These are phyloP conservation scores for Dactylellina sp. DNA, from an alignment of 2,329 filamentous ascomycete species.

Conservation along the genomic window DNA sequence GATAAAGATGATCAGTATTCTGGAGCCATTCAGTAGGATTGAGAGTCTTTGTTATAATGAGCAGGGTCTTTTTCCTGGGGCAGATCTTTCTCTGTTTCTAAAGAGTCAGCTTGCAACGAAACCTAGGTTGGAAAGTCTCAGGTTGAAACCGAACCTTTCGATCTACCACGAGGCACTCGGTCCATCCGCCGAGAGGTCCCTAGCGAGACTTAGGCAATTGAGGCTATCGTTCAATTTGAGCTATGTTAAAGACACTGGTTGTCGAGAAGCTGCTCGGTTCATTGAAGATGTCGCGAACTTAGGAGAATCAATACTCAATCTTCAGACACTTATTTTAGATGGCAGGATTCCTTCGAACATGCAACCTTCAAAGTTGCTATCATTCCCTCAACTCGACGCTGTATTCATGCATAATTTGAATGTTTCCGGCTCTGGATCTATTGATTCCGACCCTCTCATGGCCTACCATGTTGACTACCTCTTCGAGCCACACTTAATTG, in stretches of 20 bases:
- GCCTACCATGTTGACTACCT: background rate
- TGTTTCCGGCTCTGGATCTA: background rate
- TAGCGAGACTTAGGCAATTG: too few relatives aligned
- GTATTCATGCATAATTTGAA: slow-evolving; percentile 1
- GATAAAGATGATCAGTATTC: background rate
- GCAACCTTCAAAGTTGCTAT: background rate
- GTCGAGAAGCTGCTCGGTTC: background rate
- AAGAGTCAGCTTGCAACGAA: slow-evolving; percentile 36
- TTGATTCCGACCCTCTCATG: too few relatives aligned
- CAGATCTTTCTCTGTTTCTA: slow-evolving; percentile 9
- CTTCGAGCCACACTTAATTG: background rate
- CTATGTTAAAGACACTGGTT: too few relatives aligned
- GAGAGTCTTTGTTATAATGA: slow-evolving; percentile 12
- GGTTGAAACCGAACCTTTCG: slow-evolving; percentile 10
- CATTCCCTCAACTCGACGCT: slow-evolving; percentile 8
- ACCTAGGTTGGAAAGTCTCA: slow-evolving; percentile 8
- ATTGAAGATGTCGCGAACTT: slow-evolving; percentile 1
- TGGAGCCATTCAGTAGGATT: slow-evolving; percentile 8
- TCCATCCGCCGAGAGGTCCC: too few relatives aligned
- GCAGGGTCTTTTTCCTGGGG: background rate
- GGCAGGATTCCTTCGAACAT: slow-evolving; percentile 2
- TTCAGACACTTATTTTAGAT: slow-evolving; percentile 13
- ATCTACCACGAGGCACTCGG: too few relatives aligned
- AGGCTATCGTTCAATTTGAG: too few relatives aligned
- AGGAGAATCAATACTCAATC: background rate